phyloP scores from a whole-genome alignment of 495 filamentous ascomycete species.

The Massariosphaeria phaeospora region DNA sequence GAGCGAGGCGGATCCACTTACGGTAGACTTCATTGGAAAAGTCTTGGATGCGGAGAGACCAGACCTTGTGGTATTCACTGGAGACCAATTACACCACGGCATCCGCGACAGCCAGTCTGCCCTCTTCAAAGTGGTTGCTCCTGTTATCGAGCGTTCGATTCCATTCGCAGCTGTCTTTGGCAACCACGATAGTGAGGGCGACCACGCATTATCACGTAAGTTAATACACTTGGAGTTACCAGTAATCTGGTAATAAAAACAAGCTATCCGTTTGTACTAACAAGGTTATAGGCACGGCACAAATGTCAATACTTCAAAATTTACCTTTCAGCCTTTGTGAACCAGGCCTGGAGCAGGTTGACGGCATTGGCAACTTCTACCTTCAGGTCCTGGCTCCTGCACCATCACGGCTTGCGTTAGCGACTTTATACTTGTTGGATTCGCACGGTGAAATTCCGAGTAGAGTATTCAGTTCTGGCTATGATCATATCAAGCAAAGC shows the following conservation, averaged over 20 bases:
- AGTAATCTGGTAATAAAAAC: constrained; percentile 25
- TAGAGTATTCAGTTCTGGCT: constrained; percentile 36
- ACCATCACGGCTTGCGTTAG: constrained; percentile 37
- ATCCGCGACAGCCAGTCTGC: constrained; percentile 42
- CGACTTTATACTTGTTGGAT: constrained; percentile 43
- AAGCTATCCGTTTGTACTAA: constrained; percentile 8
- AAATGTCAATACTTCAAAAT: constrained; percentile 18
- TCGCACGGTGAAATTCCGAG: constrained; percentile 40
- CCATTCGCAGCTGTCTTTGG: constrained; percentile 42
- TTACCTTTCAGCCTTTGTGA: constrained; percentile 34
- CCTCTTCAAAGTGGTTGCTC: constrained; percentile 44
- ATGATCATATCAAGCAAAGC: constrained; percentile 41
- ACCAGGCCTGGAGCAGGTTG: constrained; percentile 39
- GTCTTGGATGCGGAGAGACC: constrained; percentile 40
- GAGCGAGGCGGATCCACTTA: constrained; percentile 41
- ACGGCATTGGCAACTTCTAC: constrained; percentile 43
- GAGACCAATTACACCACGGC: constrained; percentile 42
- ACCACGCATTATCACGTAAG: constrained; percentile 39
- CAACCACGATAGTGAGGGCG: constrained; percentile 42
- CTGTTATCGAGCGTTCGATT: constrained; percentile 40
- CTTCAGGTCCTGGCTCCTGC: constrained; percentile 39
- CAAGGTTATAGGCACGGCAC: constrained; percentile 4
- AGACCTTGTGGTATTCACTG: constrained; percentile 41
- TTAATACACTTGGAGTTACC: background rate
- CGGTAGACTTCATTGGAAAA: constrained; percentile 38